Conservation (phyloP, 2,329 filamentous ascomycete genomes). For the Calonectria multiphialidica region DNA sequence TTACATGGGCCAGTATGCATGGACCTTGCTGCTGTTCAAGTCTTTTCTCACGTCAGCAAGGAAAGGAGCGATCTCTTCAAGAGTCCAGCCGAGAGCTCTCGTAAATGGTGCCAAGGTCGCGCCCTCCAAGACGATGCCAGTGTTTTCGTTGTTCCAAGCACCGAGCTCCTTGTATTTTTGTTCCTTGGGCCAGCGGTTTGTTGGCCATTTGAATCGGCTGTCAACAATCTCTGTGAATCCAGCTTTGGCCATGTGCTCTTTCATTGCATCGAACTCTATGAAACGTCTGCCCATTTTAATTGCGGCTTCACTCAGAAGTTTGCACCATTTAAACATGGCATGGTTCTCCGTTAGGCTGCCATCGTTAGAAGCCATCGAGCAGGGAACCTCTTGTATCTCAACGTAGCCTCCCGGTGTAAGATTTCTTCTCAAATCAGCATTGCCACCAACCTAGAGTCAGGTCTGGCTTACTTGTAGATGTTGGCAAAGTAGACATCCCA, state of each 20-base stretch:
- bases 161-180: constrained; percentile 22
- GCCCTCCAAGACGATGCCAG: constrained; percentile 1
- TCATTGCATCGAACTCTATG: constrained; percentile 1
- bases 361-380: constrained; percentile 6
- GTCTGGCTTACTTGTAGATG: constrained; percentile 15
- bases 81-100: constrained; percentile 19
- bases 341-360: background rate
- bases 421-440: background rate
- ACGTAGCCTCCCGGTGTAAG: constrained; percentile 21
- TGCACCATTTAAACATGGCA: constrained; percentile 10
- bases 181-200: background rate
- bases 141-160: constrained; percentile 22
- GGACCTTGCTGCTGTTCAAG: constrained; percentile 12
- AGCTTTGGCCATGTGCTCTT: constrained; percentile 6
- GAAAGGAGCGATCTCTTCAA: constrained; percentile 20
- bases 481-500: constrained; percentile 20
- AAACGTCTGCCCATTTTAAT: constrained; percentile 14
- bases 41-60: constrained; percentile 9
- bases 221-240: constrained; percentile 26
- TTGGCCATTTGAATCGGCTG: too few relatives aligned
- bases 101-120: constrained; percentile 20
- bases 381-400: constrained; percentile 23
- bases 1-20: constrained; percentile 28
- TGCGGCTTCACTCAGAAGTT: background rate
- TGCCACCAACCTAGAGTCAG: too few relatives aligned